phyloP scores from a whole-genome alignment of 345 rosid genomes.

The Hibiscus syriacus region DNA sequence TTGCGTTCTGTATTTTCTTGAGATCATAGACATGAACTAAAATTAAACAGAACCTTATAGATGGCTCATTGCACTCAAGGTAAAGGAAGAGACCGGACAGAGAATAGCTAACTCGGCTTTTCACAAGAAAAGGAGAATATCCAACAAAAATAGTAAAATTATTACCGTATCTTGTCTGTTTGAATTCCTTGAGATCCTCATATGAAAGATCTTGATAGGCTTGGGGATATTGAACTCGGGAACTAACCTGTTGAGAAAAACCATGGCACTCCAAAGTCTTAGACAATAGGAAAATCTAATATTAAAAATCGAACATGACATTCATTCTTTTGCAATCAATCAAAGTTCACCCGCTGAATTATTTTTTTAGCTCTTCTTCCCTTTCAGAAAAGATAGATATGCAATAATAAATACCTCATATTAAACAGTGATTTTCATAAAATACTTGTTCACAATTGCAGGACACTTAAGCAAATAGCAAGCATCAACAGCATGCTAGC shows the following conservation, averaged over 20 bases:
- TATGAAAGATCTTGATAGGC: constrained; percentile 81
- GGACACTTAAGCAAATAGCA: background rate
- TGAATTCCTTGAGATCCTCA: constrained; percentile 96
- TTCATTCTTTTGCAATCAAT: background rate
- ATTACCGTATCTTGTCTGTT: constrained; percentile 96
- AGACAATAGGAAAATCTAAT: background rate
- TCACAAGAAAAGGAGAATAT: constrained; percentile 2
- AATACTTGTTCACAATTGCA: background rate
- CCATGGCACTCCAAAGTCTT: constrained; percentile 3
- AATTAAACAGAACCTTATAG: background rate
- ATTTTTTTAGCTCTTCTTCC: background rate
- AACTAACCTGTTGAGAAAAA: constrained; percentile 64
- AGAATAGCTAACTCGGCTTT: too few relatives aligned
- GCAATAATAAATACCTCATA: background rate
- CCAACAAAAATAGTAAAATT: constrained; percentile 4
- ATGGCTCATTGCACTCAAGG: background rate
- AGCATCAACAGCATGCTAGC: background rate
- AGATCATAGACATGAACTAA: background rate
- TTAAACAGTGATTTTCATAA: background rate
- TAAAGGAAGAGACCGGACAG: background rate
- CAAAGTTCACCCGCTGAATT: background rate
- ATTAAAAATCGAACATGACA: background rate
- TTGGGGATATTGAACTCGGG: constrained; percentile 85
- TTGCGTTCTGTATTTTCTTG: background rate
- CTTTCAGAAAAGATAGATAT: background rate